phyloP scores from a whole-genome alignment of 352 stramenopile genomes.

The Phytophthora chlamydospora region DNA sequence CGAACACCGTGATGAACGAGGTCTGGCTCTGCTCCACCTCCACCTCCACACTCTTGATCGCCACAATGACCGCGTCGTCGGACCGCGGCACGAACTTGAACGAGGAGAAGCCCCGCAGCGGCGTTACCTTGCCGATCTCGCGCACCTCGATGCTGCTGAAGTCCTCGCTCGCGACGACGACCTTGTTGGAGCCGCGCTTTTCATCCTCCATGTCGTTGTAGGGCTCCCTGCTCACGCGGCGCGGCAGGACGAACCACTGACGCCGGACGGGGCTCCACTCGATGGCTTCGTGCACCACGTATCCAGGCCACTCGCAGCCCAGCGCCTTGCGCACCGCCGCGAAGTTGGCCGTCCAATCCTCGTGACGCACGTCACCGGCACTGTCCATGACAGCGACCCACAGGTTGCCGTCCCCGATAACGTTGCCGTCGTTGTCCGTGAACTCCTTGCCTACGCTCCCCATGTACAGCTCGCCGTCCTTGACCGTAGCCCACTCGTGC shows the following conservation, averaged over 20 bases:
- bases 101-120: constrained; percentile 92
- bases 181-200: constrained; percentile 88
- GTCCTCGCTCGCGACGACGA: constrained; percentile 91
- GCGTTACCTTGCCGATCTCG: constrained; percentile 83
- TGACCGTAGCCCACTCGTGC: constrained; percentile 99
- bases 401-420: constrained; percentile 97
- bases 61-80: constrained; percentile 91
- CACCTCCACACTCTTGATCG: constrained; percentile 94
- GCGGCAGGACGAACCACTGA: constrained; percentile 98
- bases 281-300: constrained; percentile 98
- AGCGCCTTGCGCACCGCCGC: constrained; percentile 93
- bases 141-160: constrained; percentile 87
- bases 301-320: constrained; percentile 89
- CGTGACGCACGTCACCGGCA: constrained; percentile 77
- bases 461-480: constrained; percentile 97
- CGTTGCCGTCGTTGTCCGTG: constrained; percentile 89
- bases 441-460: constrained; percentile 96
- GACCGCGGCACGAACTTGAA: constrained; percentile 95
- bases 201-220: constrained; percentile 98
- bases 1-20: constrained; percentile 94
- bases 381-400: constrained; percentile 95
- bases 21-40: constrained; percentile 91
- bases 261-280: constrained; percentile 94
- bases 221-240: constrained; percentile 92
- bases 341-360: constrained; percentile 96